phyloP scores from a whole-genome alignment of 75 land plant species.

The Ceratopteris richardii region DNA sequence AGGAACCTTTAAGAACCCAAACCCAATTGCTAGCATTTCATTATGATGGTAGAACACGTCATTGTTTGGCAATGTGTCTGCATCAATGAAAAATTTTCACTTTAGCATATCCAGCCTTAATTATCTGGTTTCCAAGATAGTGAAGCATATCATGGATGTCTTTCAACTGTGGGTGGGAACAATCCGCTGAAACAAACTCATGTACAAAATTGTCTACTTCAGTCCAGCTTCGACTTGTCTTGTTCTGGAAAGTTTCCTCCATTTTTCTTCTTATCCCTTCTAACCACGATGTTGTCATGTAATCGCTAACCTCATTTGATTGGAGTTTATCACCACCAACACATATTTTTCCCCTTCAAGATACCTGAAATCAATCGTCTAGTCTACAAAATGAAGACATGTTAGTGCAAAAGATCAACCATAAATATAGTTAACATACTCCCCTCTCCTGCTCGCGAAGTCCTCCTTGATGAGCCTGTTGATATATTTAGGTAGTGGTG shows the following conservation, averaged over 20 bases:
- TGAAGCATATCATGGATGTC: slow-evolving; percentile 10
- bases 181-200: slow-evolving; percentile 47
- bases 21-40: slow-evolving; percentile 3
- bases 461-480: too few species aligned
- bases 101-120: background rate
- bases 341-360: too few species aligned
- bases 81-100: background rate
- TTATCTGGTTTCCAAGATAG: background rate
- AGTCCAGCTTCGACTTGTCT: slow-evolving; percentile 42
- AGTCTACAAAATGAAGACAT: too few species aligned
- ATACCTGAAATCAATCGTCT: too few species aligned
- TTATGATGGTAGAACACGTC: background rate
- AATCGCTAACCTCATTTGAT: too few species aligned
- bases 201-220: slow-evolving; percentile 36
- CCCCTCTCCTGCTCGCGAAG: too few species aligned
- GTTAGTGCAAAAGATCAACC: too few species aligned
- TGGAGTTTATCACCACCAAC: too few species aligned
- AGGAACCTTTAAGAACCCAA: background rate
- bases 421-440: too few species aligned
- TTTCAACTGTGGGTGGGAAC: slow-evolving; percentile 20
- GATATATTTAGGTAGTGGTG: too few species aligned
- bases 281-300: too few species aligned
- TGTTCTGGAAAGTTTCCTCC: slow-evolving; percentile 31
- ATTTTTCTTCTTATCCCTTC: slow-evolving; percentile 32
- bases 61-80: background rate